Evolutionary conservation across 768 basidiomycete species (phyloP).

Genomic region (Ephemerocybe angulata): DNA sequence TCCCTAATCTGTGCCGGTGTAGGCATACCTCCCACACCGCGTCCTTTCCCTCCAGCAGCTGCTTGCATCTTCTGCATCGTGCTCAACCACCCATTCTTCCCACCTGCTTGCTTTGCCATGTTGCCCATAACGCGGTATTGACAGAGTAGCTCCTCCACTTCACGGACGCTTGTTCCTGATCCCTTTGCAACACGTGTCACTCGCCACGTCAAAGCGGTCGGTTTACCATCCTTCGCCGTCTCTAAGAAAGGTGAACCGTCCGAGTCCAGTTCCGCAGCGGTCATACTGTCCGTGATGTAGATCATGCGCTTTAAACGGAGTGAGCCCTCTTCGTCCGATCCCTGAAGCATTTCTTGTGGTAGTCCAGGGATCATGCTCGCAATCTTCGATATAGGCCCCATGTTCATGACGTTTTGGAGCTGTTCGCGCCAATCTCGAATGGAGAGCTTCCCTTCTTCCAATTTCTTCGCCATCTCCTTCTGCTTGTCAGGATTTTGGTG

Average conservation of each 20-base stretch:
- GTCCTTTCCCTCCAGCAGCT: constrained; percentile 80
- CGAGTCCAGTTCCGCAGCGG: constrained; percentile 86
- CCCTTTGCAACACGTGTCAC: constrained; percentile 89
- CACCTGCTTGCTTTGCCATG: constrained; percentile 97
- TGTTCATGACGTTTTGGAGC: constrained; percentile 95
- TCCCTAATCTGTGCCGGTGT: constrained; percentile 91
- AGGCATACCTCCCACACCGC: constrained; percentile 85
- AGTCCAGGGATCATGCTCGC: constrained; percentile 99
- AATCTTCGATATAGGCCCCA: constrained; percentile 99
- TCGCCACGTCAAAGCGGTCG: constrained; percentile 83
- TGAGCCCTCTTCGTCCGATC: constrained; percentile 90
- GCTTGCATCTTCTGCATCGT: constrained; percentile 93
- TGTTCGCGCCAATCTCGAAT: constrained; percentile 98
- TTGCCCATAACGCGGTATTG: constrained; percentile 99
- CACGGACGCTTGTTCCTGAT: constrained; percentile 90
- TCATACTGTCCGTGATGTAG: constrained; percentile 98
- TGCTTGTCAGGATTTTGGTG: constrained; percentile 93
- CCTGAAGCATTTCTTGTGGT: constrained; percentile 85
- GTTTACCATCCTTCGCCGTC: constrained; percentile 76
- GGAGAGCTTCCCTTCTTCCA: constrained; percentile 94
- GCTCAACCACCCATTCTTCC: constrained; percentile 92
- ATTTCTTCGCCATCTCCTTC: constrained; percentile 96
- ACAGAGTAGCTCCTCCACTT: constrained; percentile 96
- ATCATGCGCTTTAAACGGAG: constrained; percentile 95
- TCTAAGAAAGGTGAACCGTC: constrained; percentile 93